These are phyloP conservation scores for Sporobolomyces phaffii DNA, from an alignment of 768 basidiomycete species.

Conservation along the genomic window DNA sequence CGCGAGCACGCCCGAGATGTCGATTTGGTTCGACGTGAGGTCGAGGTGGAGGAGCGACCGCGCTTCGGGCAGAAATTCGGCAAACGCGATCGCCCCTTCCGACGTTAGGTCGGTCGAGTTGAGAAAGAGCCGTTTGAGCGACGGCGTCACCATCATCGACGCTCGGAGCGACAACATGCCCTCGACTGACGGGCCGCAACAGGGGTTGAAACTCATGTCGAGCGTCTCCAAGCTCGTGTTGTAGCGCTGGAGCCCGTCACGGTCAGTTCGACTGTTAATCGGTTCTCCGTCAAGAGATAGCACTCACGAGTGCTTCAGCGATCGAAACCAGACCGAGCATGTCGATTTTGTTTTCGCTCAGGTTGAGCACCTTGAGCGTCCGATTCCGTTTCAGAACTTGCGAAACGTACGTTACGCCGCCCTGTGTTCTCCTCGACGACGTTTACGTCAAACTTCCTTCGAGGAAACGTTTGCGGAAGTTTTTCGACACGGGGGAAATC, in stretches of 20 bases:
- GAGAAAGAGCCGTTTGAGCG: conserved; percentile 85
- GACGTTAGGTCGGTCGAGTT: conserved; percentile 73
- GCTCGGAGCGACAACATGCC: conserved; percentile 84
- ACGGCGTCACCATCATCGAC: conserved; percentile 83
- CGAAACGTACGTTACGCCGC: conserved; percentile 79
- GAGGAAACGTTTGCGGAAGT: too few relatives aligned
- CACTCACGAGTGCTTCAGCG: conserved; percentile 78
- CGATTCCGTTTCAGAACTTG: conserved; percentile 95
- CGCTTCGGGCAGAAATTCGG: conserved; percentile 91
- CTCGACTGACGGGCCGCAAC: conserved; percentile 78
- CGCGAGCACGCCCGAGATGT: conserved; percentile 88
- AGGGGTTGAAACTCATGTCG: conserved; percentile 87
- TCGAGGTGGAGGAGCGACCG: conserved; percentile 83
- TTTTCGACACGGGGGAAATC: too few relatives aligned
- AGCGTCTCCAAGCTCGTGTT: conserved; percentile 89
- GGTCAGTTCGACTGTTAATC: neutral
- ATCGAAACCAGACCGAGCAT: conserved; percentile 68
- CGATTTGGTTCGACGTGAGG: conserved; percentile 52
- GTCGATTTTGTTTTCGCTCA: conserved; percentile 91
- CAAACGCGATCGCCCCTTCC: conserved; percentile 83
- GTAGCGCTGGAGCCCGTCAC: conserved; percentile 64
- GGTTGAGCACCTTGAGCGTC: conserved; percentile 85
- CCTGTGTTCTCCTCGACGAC: conserved; percentile 50
- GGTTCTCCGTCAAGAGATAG: neutral
- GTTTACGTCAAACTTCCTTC: too few relatives aligned